Conservation (phyloP, 345 rosid genomes). For the Crucihimalaya himalaica region DNA sequence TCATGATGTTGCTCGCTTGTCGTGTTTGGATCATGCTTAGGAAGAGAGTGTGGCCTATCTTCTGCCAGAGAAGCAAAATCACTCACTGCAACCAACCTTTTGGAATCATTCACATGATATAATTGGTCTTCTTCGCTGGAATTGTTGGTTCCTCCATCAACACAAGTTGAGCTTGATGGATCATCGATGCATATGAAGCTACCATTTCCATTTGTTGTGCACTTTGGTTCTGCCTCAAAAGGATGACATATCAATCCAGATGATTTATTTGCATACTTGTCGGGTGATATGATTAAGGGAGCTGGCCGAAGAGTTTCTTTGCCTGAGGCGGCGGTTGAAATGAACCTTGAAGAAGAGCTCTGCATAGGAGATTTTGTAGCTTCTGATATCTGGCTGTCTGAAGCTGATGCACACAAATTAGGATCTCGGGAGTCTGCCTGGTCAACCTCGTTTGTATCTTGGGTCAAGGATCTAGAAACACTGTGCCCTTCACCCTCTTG, state of each 20-base stretch:
- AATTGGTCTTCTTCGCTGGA: slow-evolving; percentile 49
- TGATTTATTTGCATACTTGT: slow-evolving; percentile 48
- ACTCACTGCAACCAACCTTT: slow-evolving; percentile 67
- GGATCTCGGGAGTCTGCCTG: slow-evolving; percentile 46
- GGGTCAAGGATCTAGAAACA: slow-evolving; percentile 47
- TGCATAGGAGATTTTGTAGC: slow-evolving; percentile 46
- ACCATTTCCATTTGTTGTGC: slow-evolving; percentile 42
- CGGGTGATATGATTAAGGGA: slow-evolving; percentile 49
- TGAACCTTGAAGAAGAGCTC: slow-evolving; percentile 49
- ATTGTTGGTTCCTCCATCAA: slow-evolving; percentile 39
- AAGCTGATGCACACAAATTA: slow-evolving; percentile 44
- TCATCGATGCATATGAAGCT: slow-evolving; percentile 58
- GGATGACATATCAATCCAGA: slow-evolving; percentile 48
- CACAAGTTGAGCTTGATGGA: slow-evolving; percentile 52
- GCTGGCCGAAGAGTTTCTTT: slow-evolving; percentile 49
- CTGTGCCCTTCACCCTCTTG: slow-evolving; percentile 50
- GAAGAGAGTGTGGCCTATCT: slow-evolving; percentile 43
- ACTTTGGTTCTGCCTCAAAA: slow-evolving; percentile 52
- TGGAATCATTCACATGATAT: slow-evolving; percentile 55
- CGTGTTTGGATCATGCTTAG: slow-evolving; percentile 41
- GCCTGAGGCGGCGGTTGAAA: slow-evolving; percentile 47
- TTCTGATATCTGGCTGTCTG: slow-evolving; percentile 52
- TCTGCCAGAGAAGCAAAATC: slow-evolving; percentile 54
- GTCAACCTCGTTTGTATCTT: slow-evolving; percentile 44
- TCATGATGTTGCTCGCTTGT: slow-evolving; percentile 46